A percentile compares a stretch with the other conserved stretches of the same genome.
phyloP scores from a whole-genome alignment of 352 stramenopile genomes.

The Phytopythium chamaehyphon region DNA sequence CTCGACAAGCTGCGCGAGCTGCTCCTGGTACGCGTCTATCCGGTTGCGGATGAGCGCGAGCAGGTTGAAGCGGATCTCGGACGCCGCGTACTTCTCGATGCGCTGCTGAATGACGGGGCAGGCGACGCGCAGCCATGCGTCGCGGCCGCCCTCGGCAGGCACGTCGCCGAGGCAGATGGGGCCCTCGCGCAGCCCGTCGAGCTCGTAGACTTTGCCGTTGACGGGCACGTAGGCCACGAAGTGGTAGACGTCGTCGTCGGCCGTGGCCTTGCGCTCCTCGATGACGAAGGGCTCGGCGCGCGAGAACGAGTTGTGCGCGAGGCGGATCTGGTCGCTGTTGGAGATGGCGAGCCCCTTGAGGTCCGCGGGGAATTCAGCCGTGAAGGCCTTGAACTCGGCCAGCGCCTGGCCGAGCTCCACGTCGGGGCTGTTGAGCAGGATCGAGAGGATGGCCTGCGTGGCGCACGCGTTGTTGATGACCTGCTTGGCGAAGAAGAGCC shows the following conservation, averaged over 20 bases:
- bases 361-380: conserved; percentile 66
- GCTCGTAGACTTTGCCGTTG: conserved; percentile 91
- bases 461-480: conserved; percentile 96
- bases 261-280: conserved; percentile 63
- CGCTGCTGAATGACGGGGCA: conserved; percentile 91
- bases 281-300: conserved; percentile 78
- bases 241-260: conserved; percentile 95
- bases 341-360: conserved; percentile 84
- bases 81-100: conserved; percentile 87
- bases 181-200: conserved; percentile 91
- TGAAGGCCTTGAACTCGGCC: conserved; percentile 80
- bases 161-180: conserved; percentile 87
- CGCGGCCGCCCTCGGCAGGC: conserved; percentile 14
- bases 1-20: conserved; percentile 33
- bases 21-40: conserved; percentile 48
- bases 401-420: conserved; percentile 65
- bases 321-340: conserved; percentile 83
- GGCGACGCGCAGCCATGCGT: conserved; percentile 88
- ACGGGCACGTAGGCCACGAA: conserved; percentile 95
- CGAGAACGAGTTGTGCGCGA: conserved; percentile 83
- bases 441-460: conserved; percentile 95
- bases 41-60: conserved; percentile 90
- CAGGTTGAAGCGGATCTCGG: conserved; percentile 97
- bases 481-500: conserved; percentile 95
- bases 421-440: conserved; percentile 90